A percentile compares a stretch with the other conserved stretches of the same genome.
These are phyloP conservation scores for Penstemon davidsonii DNA, from an alignment of 257 asterid species.

Conservation along the genomic window DNA sequence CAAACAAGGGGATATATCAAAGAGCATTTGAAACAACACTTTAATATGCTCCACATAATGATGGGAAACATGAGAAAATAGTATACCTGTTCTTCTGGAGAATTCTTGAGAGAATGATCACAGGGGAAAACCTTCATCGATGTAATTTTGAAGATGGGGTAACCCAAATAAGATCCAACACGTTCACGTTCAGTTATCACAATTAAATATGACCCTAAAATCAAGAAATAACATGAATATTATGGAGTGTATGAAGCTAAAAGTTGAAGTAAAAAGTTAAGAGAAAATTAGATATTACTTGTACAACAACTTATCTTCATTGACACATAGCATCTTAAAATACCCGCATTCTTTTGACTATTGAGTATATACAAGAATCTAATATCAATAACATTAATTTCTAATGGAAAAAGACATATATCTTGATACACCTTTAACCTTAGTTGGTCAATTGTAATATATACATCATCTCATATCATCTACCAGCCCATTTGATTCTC, in stretches of 20 bases:
- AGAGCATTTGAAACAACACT: slow-evolving; percentile 25
- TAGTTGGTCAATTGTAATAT: no score
- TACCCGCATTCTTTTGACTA: no score
- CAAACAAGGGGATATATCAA: slow-evolving; percentile 28
- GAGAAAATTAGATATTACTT: background rate
- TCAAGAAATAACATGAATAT: slow-evolving; percentile 29
- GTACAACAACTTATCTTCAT: background rate
- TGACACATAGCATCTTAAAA: background rate
- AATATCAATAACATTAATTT: no score
- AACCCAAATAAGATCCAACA: slow-evolving; percentile 72
- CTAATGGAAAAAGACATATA: no score
- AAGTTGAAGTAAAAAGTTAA: background rate
- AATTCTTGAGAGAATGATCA: slow-evolving; percentile 65
- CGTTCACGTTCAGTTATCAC: slow-evolving; percentile 80
- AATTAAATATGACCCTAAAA: slow-evolving; percentile 70
- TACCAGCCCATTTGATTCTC: no score
- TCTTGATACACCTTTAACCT: no score
- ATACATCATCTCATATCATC: no score
- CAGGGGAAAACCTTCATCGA: slow-evolving; percentile 83
- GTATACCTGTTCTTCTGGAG: slow-evolving; percentile 74
- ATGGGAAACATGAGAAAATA: slow-evolving; percentile 26
- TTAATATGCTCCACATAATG: slow-evolving; percentile 20
- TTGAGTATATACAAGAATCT: no score
- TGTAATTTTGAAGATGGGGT: slow-evolving; percentile 73
- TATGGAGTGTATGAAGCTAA: slow-evolving; percentile 10